Evolutionary conservation across 495 filamentous ascomycete species (phyloP), one percentile per base, ranked within the genome.

Genomic region (Sordaria brevicollis): DNA sequence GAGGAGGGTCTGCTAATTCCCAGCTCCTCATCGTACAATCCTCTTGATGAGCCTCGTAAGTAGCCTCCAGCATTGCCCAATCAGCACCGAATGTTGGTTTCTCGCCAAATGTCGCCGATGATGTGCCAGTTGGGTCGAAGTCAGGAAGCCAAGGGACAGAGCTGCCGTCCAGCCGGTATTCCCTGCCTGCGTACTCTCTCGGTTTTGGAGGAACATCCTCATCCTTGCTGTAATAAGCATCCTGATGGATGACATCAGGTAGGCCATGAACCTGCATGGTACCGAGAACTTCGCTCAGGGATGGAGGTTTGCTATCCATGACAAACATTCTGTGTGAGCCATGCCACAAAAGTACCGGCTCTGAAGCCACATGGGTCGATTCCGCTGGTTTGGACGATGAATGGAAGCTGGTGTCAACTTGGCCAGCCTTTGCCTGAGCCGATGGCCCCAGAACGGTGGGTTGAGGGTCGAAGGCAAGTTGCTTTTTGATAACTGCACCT

Each of bases 221-320:
- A 67, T 94, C 91, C n/a, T 92, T 83, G 71, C 93, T 91, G 74
- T 97, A 98, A 74, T 90, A 93, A 17, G 94, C 89, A 74, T 93
- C 90, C 76, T 92, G 92, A 72, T 97, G 96, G 65, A 97, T 85
- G 29, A 91, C 83, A 54, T 71, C 73, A 2, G 84, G 84, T 5
- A 82, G 75, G 74, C 73, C 79, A 72, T 74, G 78, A 35, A 66
- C 75, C 57, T 80, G 72, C 79, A 86, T 81, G 13, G 80, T 83
- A n/a, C 79, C 81, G 8, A 77, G 65, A 1, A 86, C 79, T 39
- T 81, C 82, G 54, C 72, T 66, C 3, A 29, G 66, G 6, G 81
- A 78, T 0, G 84, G 84, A 21, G 85, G 80, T 11, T 67, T 39
- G 31, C 76, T 74, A 33, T 74, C 65, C 29, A 81, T 65, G 13